Evolutionary conservation across 176 grass and related monocot genomes (phyloP).

Genomic region (Raddia guianensis): DNA sequence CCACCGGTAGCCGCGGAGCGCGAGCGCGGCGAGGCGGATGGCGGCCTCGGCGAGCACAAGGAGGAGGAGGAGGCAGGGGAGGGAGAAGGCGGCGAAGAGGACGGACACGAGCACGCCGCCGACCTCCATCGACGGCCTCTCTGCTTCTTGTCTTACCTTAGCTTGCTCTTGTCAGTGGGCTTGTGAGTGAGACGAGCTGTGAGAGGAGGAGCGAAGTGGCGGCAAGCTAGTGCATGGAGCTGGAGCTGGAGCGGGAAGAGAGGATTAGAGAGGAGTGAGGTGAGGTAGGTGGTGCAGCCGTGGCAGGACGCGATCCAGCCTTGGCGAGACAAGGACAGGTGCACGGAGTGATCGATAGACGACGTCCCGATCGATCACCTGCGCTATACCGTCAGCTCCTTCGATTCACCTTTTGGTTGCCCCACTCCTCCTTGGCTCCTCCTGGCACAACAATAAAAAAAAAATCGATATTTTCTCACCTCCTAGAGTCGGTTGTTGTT

Average conservation of each 20-base stretch:
- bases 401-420: too few relatives aligned
- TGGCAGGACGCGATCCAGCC: background rate
- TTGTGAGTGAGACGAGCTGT: background rate
- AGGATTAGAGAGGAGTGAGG: background rate
- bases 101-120: constrained; percentile 14
- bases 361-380: background rate
- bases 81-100: constrained; percentile 37
- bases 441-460: too few relatives aligned
- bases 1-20: constrained; percentile 1
- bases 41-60: constrained; percentile 40
- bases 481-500: too few relatives aligned
- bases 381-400: too few relatives aligned
- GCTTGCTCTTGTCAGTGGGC: background rate
- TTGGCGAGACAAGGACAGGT: background rate
- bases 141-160: background rate
- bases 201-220: background rate
- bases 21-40: constrained; percentile 33
- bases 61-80: constrained; percentile 51
- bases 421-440: too few relatives aligned
- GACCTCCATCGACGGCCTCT: constrained; percentile 33
- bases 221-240: background rate
- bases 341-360: too few relatives aligned
- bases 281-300: background rate
- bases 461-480: too few relatives aligned
- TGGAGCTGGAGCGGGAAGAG: background rate